Evolutionary conservation across 306 rosid genomes (phyloP).

Genomic region (Pterocarpus santalinus): DNA sequence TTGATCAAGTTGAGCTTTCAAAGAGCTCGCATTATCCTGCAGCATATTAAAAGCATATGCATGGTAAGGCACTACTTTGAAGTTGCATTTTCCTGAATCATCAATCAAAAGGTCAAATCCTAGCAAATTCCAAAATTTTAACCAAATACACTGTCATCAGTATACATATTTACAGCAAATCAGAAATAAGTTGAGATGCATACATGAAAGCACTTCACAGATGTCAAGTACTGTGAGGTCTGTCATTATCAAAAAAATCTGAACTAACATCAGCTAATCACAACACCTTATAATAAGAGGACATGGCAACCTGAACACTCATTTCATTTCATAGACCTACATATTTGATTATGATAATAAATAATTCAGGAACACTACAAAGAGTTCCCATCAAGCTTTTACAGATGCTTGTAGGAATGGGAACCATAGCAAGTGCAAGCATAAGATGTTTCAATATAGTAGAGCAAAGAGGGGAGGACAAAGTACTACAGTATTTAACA

Average conservation of each 20-base stretch:
- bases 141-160: conserved; percentile 19
- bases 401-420: conserved; percentile 22
- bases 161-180: conserved; percentile 24
- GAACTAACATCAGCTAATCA: conserved; percentile 37
- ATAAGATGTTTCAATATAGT: conserved; percentile 10
- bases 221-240: conserved; percentile 30
- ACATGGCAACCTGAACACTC: conserved; percentile 16
- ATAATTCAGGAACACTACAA: background rate
- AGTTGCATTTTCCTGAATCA: conserved; percentile 40
- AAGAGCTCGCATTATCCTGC: conserved; percentile 94
- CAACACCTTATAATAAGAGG: conserved; percentile 32
- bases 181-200: conserved; percentile 23
- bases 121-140: conserved; percentile 24
- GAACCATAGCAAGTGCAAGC: conserved; percentile 32
- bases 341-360: conserved; percentile 11
- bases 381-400: conserved; percentile 35
- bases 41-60: conserved; percentile 40
- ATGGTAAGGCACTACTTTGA: conserved; percentile 31
- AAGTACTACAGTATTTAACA: background rate
- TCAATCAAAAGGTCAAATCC: conserved; percentile 35
- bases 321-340: conserved; percentile 29
- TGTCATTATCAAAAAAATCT: conserved; percentile 11
- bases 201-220: conserved; percentile 20
- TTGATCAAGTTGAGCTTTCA: conserved; percentile 96
- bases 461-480: conserved; percentile 27